Base-by-base conservation (phyloP, 192 early-diverging fungal genomes). In the Backusella luteola region DNA sequence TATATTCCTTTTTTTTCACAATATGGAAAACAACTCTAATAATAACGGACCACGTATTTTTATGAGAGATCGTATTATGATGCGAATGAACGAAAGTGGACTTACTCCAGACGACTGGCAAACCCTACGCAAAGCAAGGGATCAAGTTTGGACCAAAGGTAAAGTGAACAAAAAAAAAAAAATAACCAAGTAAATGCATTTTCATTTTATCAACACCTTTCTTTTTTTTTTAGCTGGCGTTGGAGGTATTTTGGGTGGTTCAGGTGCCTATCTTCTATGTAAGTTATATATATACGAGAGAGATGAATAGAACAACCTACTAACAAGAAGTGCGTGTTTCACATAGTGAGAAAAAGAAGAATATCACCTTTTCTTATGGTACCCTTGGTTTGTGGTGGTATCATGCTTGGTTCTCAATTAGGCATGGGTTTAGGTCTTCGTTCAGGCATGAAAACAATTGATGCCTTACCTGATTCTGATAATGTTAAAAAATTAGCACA, bases 291-390 rank as follows among this genome's bases (percentile, higher is more conserved):
- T 2, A 19, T 0, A 53, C 9, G 15, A 49, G 15, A 49, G 46
- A n/a, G 46, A 49, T 15, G 1, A 4, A 49, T 15, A 49, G 46
- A 49, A 49, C 0, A n/a, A 26, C 4, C 11, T 59, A 1, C 11
- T 59, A 26, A 23, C 9, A 59, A 23, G 0, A 3, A 11, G 0
- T 23, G 2, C 32, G 0, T 23, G 0, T 26, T 11, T 11, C 17
- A 0, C 23, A 23, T 23, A 63, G 56, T 63, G 56, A 63, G 23
- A 63, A 63, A 3, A 63, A 63, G 56, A 63, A 63, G 56, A 5
- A 63, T 63, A 26, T 63, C 56, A 26, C 56, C 56, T 63, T 63
- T 63, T 63, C 56, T 63, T 63, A 63, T 63, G 56, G 23, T 29
- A 63, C 56, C 56, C 23, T 29, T 63, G 56, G 56, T 63, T 14